Percentiles rank a stretch among this genome's conserved stretches.
phyloP scores from a whole-genome alignment of 805 yeast species.

The Dipodascopsis tothii region DNA sequence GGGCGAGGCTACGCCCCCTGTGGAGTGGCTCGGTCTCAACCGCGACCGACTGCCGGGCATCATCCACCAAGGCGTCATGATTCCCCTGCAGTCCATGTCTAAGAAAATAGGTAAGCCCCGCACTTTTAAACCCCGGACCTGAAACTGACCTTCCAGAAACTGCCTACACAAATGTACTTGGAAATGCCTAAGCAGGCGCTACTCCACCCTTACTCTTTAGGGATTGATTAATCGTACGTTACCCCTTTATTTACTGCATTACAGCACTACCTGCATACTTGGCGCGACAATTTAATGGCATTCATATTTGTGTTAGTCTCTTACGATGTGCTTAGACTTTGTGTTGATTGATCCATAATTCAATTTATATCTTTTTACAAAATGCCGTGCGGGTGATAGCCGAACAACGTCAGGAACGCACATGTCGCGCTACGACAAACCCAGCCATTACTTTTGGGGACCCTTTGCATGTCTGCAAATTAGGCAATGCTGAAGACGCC shows the following conservation, averaged over 20 bases:
- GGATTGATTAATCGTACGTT: too few relatives aligned
- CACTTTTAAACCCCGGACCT: neutral
- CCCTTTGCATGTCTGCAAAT: neutral
- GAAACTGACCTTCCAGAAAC: conserved; percentile 27
- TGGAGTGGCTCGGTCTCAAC: conserved; percentile 96
- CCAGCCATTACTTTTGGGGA: neutral
- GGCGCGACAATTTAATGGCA: too few relatives aligned
- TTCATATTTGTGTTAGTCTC: too few relatives aligned
- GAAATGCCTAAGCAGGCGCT: conserved; percentile 30
- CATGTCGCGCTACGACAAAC: too few relatives aligned
- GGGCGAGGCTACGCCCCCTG: conserved; percentile 95
- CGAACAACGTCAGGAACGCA: too few relatives aligned
- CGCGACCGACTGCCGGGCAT: conserved; percentile 77
- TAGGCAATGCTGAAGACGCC: conserved; percentile 76
- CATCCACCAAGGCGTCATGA: conserved; percentile 72
- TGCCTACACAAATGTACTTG: conserved; percentile 39
- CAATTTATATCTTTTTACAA: too few relatives aligned
- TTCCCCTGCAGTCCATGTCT: conserved; percentile 65
- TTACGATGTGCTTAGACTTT: too few relatives aligned
- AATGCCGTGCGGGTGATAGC: neutral
- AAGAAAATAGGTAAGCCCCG: conserved; percentile 46
- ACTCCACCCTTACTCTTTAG: too few relatives aligned
- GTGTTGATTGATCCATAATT: too few relatives aligned
- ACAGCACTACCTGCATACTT: too few relatives aligned
- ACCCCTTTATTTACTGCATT: too few relatives aligned